phyloP scores from a whole-genome alignment of 169 alveolate genomes.

The Eimeria nieschulzi region DNA sequence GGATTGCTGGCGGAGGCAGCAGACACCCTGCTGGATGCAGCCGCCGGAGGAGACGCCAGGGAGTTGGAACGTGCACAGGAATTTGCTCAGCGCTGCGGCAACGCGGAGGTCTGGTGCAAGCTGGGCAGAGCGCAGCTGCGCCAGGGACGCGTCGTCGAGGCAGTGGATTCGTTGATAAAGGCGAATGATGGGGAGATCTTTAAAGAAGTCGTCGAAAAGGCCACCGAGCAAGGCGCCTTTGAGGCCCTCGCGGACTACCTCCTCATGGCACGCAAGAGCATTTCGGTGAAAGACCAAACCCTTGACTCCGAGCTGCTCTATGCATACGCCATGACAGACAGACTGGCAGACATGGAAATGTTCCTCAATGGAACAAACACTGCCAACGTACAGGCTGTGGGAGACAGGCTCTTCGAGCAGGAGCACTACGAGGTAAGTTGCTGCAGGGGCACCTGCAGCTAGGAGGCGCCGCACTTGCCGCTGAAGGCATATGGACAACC shows the following conservation, averaged over 20 bases:
- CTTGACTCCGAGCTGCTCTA: slow-evolving; percentile 94
- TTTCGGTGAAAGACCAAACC: slow-evolving; percentile 88
- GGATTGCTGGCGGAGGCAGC: slow-evolving; percentile 94
- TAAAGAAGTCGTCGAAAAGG: slow-evolving; percentile 77
- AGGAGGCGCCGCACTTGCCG: too few species aligned
- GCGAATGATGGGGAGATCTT: slow-evolving; percentile 93
- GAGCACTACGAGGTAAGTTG: slow-evolving; percentile 85
- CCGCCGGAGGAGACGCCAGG: slow-evolving; percentile 67
- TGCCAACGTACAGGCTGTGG: slow-evolving; percentile 89
- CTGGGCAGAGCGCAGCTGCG: slow-evolving; percentile 96
- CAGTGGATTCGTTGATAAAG: slow-evolving; percentile 95
- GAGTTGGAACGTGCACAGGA: slow-evolving; percentile 83
- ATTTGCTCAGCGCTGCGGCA: slow-evolving; percentile 81
- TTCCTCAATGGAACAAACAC: slow-evolving; percentile 92
- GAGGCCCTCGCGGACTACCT: slow-evolving; percentile 90
- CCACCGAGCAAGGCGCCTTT: slow-evolving; percentile 79
- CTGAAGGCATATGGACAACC: too few species aligned
- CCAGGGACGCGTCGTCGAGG: slow-evolving; percentile 89
- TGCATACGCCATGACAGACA: slow-evolving; percentile 93
- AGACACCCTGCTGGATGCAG: slow-evolving; percentile 89
- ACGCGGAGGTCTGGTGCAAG: slow-evolving; percentile 91
- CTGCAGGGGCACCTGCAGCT: too few species aligned
- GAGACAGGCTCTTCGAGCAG: slow-evolving; percentile 93
- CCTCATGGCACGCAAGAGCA: slow-evolving; percentile 91
- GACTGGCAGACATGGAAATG: slow-evolving; percentile 91